phyloP scores from a whole-genome alignment of 1,284 basidiomycete species.

The Mycena sp. region DNA sequence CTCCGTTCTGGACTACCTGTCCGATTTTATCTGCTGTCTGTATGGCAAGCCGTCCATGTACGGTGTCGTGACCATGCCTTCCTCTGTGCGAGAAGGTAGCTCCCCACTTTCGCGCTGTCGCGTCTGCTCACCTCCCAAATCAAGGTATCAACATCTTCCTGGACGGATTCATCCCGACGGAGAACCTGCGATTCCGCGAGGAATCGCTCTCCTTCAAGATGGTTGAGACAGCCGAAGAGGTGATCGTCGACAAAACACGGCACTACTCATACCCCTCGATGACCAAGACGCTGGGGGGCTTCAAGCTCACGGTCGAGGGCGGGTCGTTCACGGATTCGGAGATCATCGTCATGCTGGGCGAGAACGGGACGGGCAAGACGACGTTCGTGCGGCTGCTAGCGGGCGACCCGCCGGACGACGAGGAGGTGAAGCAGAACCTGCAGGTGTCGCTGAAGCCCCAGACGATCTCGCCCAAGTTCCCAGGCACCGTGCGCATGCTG shows the following conservation, averaged over 20 bases:
- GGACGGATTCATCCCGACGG: constrained; percentile 97
- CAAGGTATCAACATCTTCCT: constrained; percentile 97
- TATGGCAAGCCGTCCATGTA: constrained; percentile 98
- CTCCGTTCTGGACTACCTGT: constrained; percentile 95
- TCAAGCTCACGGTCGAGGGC: constrained; percentile 91
- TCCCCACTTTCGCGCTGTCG: neutral
- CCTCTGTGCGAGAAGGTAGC: constrained; percentile 93
- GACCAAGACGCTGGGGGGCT: constrained; percentile 93
- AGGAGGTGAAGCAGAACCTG: constrained; percentile 81
- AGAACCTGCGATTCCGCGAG: constrained; percentile 96
- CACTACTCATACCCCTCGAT: constrained; percentile 92
- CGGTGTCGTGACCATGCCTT: constrained; percentile 98
- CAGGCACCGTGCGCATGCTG: constrained; percentile 92
- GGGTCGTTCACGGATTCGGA: constrained; percentile 96
- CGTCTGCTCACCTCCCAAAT: constrained; percentile 18
- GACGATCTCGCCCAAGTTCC: constrained; percentile 95
- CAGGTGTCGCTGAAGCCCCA: constrained; percentile 95
- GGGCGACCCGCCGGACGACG: constrained; percentile 87
- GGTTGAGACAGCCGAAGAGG: constrained; percentile 92
- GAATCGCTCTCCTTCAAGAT: constrained; percentile 97
- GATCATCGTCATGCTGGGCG: constrained; percentile 96
- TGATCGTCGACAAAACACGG: constrained; percentile 83
- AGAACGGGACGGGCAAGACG: constrained; percentile 98
- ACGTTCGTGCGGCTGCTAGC: constrained; percentile 95
- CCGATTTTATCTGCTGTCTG: constrained; percentile 95